Conservation (phyloP, 495 filamentous ascomycete species). For the Glonium stellatum region DNA sequence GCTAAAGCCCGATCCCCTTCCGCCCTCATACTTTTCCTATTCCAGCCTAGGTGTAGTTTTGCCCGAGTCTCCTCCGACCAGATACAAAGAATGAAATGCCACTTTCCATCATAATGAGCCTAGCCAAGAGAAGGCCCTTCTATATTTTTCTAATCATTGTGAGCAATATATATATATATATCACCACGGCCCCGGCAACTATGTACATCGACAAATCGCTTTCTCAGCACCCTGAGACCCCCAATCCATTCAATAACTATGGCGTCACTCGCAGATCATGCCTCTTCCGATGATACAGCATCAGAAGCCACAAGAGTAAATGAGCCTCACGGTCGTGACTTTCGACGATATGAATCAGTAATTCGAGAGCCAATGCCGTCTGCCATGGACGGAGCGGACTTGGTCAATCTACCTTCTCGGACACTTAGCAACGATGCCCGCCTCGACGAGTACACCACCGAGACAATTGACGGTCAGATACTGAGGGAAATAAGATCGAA, state of each 20-base stretch:
- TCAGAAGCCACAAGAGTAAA: not conserved
- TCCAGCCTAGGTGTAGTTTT: too few species aligned
- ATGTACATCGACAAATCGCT: too few species aligned
- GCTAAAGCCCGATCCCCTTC: too few species aligned
- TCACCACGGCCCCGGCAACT: not conserved
- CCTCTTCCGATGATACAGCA: not conserved
- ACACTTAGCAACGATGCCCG: conserved; percentile 53
- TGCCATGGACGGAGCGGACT: conserved; percentile 16
- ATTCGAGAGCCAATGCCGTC: not conserved
- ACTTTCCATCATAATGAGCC: too few species aligned
- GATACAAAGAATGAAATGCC: too few species aligned
- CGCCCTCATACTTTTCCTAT: too few species aligned
- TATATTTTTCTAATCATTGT: too few species aligned
- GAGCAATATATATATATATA: not conserved
- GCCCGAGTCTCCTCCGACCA: too few species aligned
- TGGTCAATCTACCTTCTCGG: conserved; percentile 55
- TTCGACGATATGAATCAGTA: not conserved
- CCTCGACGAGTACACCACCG: conserved; percentile 57
- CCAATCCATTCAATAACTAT: not conserved
- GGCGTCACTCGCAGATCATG: not conserved
- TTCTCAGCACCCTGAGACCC: too few species aligned
- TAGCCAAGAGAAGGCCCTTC: too few species aligned
- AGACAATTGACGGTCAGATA: conserved; percentile 55
- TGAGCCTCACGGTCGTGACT: not conserved
- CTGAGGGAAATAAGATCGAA: conserved; percentile 48